Percentiles rank a stretch among this genome's conserved stretches.
Conservation (phyloP, 352 stramenopile species). For the Globisporangium alternatum region DNA sequence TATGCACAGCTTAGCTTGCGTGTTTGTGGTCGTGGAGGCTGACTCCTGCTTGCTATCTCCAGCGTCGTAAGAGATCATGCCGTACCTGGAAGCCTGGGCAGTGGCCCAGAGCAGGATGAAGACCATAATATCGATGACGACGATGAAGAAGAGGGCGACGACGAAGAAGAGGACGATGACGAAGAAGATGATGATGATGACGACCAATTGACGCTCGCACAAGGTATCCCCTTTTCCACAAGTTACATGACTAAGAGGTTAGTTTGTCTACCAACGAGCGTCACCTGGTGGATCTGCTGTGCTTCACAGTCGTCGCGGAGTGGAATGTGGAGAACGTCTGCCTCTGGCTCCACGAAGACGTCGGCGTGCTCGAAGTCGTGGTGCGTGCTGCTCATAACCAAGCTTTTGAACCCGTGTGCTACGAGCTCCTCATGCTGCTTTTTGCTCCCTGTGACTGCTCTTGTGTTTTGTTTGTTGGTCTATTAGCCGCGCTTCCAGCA, state of each 20-base stretch:
- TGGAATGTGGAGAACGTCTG: conserved; percentile 85
- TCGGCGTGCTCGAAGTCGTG: conserved; percentile 66
- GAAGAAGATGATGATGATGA: conserved; percentile 50
- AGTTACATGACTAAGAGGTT: not conserved
- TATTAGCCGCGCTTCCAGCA: conserved; percentile 50
- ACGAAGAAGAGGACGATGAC: conserved; percentile 44
- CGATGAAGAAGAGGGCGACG: conserved; percentile 33
- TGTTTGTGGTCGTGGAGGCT: not conserved
- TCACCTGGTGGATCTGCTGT: not conserved
- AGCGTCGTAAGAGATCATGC: not conserved
- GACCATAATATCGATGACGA: conserved; percentile 21
- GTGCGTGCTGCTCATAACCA: conserved; percentile 22
- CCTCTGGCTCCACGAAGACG: conserved; percentile 76
- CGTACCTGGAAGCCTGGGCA: not conserved
- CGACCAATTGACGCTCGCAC: conserved; percentile 55
- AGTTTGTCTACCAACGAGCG: not conserved
- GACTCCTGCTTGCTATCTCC: not conserved
- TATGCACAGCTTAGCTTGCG: not conserved
- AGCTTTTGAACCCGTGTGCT: no score
- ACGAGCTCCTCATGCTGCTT: no score
- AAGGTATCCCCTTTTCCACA: conserved; percentile 29
- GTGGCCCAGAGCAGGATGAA: conserved; percentile 16
- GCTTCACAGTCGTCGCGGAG: conserved; percentile 52
- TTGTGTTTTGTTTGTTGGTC: not conserved
- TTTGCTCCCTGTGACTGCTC: not conserved